phyloP scores from a whole-genome alignment of 805 yeast genomes.

The Candida jianshihensis region DNA sequence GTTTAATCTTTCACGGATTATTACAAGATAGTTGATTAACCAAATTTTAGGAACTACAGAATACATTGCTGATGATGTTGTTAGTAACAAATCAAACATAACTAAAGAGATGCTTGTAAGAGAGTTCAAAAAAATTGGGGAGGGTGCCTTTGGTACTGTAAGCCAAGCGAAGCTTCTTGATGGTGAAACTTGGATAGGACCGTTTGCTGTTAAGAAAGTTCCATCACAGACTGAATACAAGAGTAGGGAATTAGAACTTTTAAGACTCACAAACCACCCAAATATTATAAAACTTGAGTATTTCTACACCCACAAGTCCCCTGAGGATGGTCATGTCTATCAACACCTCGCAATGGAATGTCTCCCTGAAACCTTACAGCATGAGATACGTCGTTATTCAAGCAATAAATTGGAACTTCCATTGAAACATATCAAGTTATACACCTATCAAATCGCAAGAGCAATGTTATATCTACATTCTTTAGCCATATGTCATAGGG shows the following conservation, averaged over 20 bases:
- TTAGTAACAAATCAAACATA: conserved; percentile 47
- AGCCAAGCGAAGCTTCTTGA: conserved; percentile 58
- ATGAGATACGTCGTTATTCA: conserved; percentile 66
- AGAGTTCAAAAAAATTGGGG: conserved; percentile 72
- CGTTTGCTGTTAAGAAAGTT: conserved; percentile 77
- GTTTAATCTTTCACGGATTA: no score
- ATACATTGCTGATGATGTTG: conserved; percentile 53
- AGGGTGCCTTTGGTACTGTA: conserved; percentile 84
- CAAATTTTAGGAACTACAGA: no score
- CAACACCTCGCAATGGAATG: conserved; percentile 86
- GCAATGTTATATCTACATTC: conserved; percentile 81
- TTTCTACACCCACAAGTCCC: conserved; percentile 62
- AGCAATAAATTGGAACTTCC: conserved; percentile 56
- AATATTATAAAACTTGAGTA: conserved; percentile 64
- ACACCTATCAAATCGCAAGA: conserved; percentile 72
- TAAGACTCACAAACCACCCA: conserved; percentile 73
- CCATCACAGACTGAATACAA: conserved; percentile 87
- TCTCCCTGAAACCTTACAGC: conserved; percentile 71
- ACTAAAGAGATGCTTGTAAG: conserved; percentile 58
- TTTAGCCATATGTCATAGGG: conserved; percentile 76
- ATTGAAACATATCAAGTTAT: conserved; percentile 66
- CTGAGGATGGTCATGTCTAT: conserved; percentile 57
- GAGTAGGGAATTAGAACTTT: conserved; percentile 71
- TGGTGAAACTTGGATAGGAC: conserved; percentile 56
- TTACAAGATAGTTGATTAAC: background rate